Conservation (phyloP, 208 protist genomes). For the Plasmodiophora brassicae region DNA sequence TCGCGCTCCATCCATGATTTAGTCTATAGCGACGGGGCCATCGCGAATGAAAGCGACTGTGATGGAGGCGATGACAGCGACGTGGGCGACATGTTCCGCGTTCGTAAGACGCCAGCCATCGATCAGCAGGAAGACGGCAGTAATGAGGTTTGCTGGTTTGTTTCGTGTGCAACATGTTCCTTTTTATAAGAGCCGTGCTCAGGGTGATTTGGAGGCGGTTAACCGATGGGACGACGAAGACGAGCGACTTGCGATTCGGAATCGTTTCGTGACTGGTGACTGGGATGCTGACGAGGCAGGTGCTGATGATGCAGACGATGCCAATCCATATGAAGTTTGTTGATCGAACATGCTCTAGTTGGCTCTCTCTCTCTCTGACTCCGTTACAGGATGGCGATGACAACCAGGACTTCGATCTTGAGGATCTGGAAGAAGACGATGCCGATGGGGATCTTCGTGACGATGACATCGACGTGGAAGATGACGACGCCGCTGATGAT, state of each 20-base stretch:
- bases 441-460: not conserved
- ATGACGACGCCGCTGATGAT: conserved; percentile 23
- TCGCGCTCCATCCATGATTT: too few species aligned
- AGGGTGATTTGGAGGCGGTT: too few species aligned
- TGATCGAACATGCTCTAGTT: not conserved
- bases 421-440: conserved; percentile 60
- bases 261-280: conserved; percentile 88
- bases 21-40: too few species aligned
- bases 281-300: conserved; percentile 62
- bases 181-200: too few species aligned
- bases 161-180: too few species aligned
- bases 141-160: too few species aligned
- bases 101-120: too few species aligned
- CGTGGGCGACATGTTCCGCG: too few species aligned
- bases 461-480: conserved; percentile 21
- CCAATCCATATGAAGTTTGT: not conserved
- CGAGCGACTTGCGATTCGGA: conserved; percentile 69
- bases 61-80: too few species aligned
- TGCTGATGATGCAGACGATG: conserved; percentile 52
- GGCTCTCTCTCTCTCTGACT: not conserved
- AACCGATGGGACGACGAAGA: conserved; percentile 45
- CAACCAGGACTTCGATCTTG: too few species aligned
- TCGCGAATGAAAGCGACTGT: too few species aligned
- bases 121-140: too few species aligned
- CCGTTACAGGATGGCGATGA: not conserved